Conservation (phyloP, 805 yeast genomes). For the Yarrowia sp. region DNA sequence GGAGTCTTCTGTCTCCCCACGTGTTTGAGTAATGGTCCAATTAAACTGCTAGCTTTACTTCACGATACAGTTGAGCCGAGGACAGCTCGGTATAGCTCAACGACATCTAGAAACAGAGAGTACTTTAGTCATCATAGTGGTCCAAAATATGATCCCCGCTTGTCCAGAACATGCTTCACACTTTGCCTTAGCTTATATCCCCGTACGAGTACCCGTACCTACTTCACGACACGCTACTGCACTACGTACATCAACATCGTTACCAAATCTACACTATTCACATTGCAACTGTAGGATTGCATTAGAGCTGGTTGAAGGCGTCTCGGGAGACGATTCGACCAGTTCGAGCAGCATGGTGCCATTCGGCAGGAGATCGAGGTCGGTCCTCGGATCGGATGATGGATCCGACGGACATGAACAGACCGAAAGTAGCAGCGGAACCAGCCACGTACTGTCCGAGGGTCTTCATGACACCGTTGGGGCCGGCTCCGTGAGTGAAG, state of each 20-base stretch:
- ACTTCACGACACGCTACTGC: too few species aligned
- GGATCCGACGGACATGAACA: slow-evolving; percentile 95
- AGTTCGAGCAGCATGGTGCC: slow-evolving; percentile 32
- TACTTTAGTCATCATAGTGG: too few species aligned
- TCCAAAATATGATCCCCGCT: too few species aligned
- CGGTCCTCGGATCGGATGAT: slow-evolving; percentile 41
- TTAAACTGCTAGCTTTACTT: too few species aligned
- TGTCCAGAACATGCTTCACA: too few species aligned
- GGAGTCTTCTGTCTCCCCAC: too few species aligned
- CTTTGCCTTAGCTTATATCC: too few species aligned
- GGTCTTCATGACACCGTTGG: slow-evolving; percentile 94
- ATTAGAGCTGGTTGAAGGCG: slow-evolving; percentile 26
- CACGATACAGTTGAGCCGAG: too few species aligned
- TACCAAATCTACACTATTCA: slow-evolving; percentile 18
- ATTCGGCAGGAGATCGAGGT: slow-evolving; percentile 35
- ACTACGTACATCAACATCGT: neutral
- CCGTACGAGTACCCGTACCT: too few species aligned
- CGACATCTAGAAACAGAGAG: too few species aligned
- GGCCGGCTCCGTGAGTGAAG: slow-evolving; percentile 94
- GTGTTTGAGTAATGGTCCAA: too few species aligned
- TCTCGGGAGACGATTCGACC: slow-evolving; percentile 25
- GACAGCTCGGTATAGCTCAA: too few species aligned
- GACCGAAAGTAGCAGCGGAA: slow-evolving; percentile 90
- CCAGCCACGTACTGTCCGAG: slow-evolving; percentile 95
- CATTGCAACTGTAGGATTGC: slow-evolving; percentile 27